Evolutionary conservation across 2,329 filamentous ascomycete genomes (phyloP).

Genomic region (Fusarium caatingaense): DNA sequence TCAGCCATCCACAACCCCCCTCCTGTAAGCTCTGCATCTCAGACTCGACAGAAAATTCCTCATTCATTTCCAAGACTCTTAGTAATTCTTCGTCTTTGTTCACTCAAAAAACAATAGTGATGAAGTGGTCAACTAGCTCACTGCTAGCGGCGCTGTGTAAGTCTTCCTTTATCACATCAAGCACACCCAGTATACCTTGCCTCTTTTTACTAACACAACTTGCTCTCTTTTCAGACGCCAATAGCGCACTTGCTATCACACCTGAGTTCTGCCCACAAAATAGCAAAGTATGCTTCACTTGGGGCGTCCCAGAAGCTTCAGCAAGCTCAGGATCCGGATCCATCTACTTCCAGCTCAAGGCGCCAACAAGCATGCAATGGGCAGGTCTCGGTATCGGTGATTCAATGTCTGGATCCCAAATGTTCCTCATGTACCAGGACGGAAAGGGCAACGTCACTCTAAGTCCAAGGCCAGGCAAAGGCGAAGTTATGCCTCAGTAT

Average conservation of each 20-base stretch:
- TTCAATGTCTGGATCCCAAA: slow-evolving; percentile 66
- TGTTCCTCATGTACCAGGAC: slow-evolving; percentile 72
- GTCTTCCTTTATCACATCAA: slow-evolving; percentile 9
- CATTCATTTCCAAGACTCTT: neutral
- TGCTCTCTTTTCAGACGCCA: slow-evolving; percentile 34
- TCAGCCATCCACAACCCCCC: slow-evolving; percentile 15
- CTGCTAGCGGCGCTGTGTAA: slow-evolving; percentile 40
- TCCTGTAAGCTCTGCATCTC: slow-evolving; percentile 7
- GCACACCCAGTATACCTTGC: neutral
- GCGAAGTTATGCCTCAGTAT: slow-evolving; percentile 62
- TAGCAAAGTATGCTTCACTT: slow-evolving; percentile 63
- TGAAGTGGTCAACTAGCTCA: slow-evolving; percentile 38
- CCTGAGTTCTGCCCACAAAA: slow-evolving; percentile 56
- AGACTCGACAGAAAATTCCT: slow-evolving; percentile 9
- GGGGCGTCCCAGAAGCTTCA: slow-evolving; percentile 65
- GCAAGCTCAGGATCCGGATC: slow-evolving; percentile 62
- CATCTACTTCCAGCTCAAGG: slow-evolving; percentile 71
- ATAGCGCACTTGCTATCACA: slow-evolving; percentile 42
- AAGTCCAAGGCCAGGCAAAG: slow-evolving; percentile 64
- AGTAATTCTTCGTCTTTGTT: neutral
- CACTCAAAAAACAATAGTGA: slow-evolving; percentile 2
- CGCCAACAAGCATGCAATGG: slow-evolving; percentile 66
- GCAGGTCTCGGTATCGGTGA: slow-evolving; percentile 68
- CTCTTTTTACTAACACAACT: slow-evolving; percentile 14
- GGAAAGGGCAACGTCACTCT: slow-evolving; percentile 70